Evolutionary conservation across 1,139 yeast genomes (phyloP).

Genomic region (Starmera stellimalicola): DNA sequence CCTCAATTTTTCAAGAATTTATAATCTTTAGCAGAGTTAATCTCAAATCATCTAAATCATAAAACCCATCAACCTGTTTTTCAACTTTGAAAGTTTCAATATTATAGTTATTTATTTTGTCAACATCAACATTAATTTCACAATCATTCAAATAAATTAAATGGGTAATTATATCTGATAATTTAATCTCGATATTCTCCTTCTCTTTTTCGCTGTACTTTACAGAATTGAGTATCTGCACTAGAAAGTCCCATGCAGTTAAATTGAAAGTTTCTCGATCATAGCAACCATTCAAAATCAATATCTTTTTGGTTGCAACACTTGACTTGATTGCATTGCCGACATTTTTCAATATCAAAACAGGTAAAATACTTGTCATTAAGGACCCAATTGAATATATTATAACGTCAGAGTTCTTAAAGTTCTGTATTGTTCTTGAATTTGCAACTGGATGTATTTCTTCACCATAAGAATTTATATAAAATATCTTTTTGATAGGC

Average conservation of each 20-base stretch:
- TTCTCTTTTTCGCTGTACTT: constrained; percentile 21
- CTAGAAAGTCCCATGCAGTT: constrained; percentile 49
- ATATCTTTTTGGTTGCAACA: constrained; percentile 33
- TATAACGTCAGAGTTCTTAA: constrained; percentile 44
- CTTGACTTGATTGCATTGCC: constrained; percentile 40
- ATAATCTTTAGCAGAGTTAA: not conserved
- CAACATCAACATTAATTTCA: constrained; percentile 38
- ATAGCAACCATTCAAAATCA: constrained; percentile 59
- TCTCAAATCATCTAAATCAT: constrained; percentile 31
- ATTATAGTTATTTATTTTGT: constrained; percentile 26
- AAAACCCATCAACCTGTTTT: constrained; percentile 14
- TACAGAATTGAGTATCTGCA: constrained; percentile 38
- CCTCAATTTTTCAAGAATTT: constrained; percentile 22
- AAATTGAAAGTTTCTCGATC: constrained; percentile 75
- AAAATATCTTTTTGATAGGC: constrained; percentile 65
- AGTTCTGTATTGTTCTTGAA: constrained; percentile 45
- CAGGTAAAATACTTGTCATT: constrained; percentile 80
- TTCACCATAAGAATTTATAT: constrained; percentile 82
- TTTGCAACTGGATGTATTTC: constrained; percentile 78
- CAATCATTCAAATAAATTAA: constrained; percentile 40
- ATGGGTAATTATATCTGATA: constrained; percentile 46
- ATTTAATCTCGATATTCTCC: constrained; percentile 9
- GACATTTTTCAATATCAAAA: constrained; percentile 63
- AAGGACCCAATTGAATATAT: constrained; percentile 81
- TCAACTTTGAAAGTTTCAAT: constrained; percentile 39